Evolutionary conservation across 495 filamentous ascomycete species (phyloP), one percentile per base, ranked within the genome.

Genomic region (Aspergillus diversus): DNA sequence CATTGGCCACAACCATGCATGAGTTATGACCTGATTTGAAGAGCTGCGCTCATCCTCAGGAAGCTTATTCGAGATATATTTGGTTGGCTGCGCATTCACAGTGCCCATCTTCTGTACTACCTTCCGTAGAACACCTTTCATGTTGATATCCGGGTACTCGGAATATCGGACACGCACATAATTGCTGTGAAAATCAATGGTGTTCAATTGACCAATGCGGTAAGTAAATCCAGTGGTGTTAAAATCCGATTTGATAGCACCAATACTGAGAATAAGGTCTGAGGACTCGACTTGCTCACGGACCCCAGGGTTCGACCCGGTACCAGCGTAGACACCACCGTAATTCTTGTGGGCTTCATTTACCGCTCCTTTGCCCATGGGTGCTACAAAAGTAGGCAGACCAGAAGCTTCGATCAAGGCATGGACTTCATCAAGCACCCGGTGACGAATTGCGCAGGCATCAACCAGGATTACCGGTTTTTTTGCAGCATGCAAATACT

Each of bases 221-320:
- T 96, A 97, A 7, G 90, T 90, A 80, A 97, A 97, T 15, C 93
- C 93, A 11, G 89, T 80, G 13, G 93, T 95, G 74, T 97, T 97
- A 81, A 96, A 96, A 69, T 97, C 93, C 64, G 87, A 92, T 75
- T 90, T 86, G 63, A 97, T 88, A 32, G 92, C 81, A 35, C 93
- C 94, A 64, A 97, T 87, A 63, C 83, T 90, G 13, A 97, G 79
- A 21, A 97, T 88, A 3, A 97, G 82, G 66, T 97, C 93, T 0
- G 93, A 87, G 3, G 83, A 81, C 69, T 97, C 92, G 42, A 97
- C 87, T 16, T 84, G 81, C 50, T 92, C 86, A 54, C 83, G 80
- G 5, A 96, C 91, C 33, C 83, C 89, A 0, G 84, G 73, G 48
- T 89, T 84, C 13, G 87, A 91, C n/a, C 90, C 93, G 64, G 85